These are phyloP conservation scores for Conidiobolus incongruus DNA, from an alignment of 371 early-diverging fungal species.

Conservation along the genomic window DNA sequence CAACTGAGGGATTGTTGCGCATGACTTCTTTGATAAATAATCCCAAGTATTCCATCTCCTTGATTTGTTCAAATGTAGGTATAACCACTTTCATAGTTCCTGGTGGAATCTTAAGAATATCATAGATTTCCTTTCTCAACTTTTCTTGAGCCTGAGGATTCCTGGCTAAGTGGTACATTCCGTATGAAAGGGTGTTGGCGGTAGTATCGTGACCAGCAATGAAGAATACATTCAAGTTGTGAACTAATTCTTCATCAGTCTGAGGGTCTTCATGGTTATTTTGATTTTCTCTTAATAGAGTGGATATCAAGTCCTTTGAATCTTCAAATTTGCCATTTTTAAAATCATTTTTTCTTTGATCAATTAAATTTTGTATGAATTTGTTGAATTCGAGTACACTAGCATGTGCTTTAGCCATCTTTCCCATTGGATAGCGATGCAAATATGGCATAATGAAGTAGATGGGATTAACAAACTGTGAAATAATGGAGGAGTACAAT, in stretches of 20 bases:
- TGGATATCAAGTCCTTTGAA: background rate
- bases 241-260: background rate
- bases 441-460: background rate
- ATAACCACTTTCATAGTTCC: background rate
- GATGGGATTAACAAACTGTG: background rate
- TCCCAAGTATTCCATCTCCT: background rate
- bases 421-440: no score
- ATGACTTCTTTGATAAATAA: constrained; percentile 1
- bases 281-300: no score
- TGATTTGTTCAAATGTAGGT: background rate
- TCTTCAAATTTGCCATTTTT: no score
- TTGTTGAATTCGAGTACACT: no score
- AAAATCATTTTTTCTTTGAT: no score
- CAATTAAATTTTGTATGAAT: no score
- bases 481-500: background rate
- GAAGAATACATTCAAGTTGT: background rate
- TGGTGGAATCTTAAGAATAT: background rate
- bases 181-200: background rate
- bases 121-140: background rate
- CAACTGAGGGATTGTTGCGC: background rate
- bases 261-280: no score
- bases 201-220: constrained; percentile 2
- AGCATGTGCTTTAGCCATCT: no score
- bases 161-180: background rate
- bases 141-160: constrained; percentile 1